Conservation (phyloP, 805 yeast species). For the Zygotorulaspora danielsina region DNA sequence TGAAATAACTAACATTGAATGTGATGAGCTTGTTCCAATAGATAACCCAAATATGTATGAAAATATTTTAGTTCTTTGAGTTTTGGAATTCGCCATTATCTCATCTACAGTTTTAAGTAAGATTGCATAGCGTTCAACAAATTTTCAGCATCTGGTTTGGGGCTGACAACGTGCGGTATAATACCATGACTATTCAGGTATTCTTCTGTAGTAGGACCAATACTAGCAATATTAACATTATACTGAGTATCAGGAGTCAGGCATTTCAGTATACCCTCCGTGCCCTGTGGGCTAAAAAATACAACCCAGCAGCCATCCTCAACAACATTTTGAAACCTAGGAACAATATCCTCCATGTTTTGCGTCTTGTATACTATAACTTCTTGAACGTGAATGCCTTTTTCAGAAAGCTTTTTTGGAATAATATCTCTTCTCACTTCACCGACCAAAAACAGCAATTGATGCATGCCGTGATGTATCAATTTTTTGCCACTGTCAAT, state of each 20-base stretch:
- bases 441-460: slow-evolving; percentile 76
- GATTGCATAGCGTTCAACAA: slow-evolving; percentile 40
- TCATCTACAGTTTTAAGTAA: slow-evolving; percentile 21
- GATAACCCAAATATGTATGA: slow-evolving; percentile 67
- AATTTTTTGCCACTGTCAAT: slow-evolving; percentile 9
- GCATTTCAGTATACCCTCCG: slow-evolving; percentile 54
- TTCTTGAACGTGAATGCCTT: slow-evolving; percentile 40
- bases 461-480: slow-evolving; percentile 18
- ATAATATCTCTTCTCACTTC: slow-evolving; percentile 76
- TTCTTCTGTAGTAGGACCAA: slow-evolving; percentile 86
- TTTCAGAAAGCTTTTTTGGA: slow-evolving; percentile 50
- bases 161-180: slow-evolving; percentile 58
- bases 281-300: slow-evolving; percentile 89
- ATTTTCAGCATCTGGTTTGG: slow-evolving; percentile 65
- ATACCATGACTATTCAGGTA: slow-evolving; percentile 53
- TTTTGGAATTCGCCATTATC: too few relatives aligned
- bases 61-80: slow-evolving; percentile 66
- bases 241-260: slow-evolving; percentile 22
- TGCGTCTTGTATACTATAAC: slow-evolving; percentile 66
- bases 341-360: slow-evolving; percentile 44
- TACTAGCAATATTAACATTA: slow-evolving; percentile 59
- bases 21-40: slow-evolving; percentile 47
- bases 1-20: slow-evolving; percentile 39
- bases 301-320: slow-evolving; percentile 57
- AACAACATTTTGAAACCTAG: slow-evolving; percentile 31